Conservation (phyloP, 75 land plant species). For the Cunninghamia lanceolata region DNA sequence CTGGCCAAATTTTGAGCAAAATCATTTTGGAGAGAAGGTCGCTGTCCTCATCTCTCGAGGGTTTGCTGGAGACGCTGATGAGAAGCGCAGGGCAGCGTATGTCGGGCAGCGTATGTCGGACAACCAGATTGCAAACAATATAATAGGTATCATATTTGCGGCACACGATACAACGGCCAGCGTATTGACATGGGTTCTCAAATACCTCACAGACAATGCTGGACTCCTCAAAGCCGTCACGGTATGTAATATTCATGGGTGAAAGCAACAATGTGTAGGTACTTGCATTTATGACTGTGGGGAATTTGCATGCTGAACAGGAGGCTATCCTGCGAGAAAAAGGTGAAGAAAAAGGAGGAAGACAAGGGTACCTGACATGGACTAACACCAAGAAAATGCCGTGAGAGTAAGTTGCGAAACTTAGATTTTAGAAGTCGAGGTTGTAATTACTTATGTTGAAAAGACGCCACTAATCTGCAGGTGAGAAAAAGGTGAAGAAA, state of each 20-base stretch:
- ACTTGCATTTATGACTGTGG: slow-evolving; percentile 12
- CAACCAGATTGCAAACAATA: slow-evolving; percentile 75
- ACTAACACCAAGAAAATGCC: slow-evolving; percentile 60
- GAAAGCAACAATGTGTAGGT: neutral
- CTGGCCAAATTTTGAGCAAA: no score
- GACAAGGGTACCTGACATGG: slow-evolving; percentile 34
- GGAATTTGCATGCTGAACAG: slow-evolving; percentile 54
- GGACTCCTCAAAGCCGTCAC: slow-evolving; percentile 11
- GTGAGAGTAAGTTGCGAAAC: no score
- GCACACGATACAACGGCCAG: slow-evolving; percentile 84
- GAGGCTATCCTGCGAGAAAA: slow-evolving; percentile 36
- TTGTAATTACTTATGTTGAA: no score
- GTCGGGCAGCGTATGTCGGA: no score
- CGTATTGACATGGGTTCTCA: slow-evolving; percentile 77
- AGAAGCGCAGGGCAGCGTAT: slow-evolving; percentile 44
- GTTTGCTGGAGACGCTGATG: slow-evolving; percentile 38
- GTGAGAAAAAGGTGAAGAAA: slow-evolving; percentile 16
- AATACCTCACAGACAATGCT: slow-evolving; percentile 19
- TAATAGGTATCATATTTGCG: slow-evolving; percentile 81
- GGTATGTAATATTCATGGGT: neutral
- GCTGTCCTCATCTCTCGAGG: no score
- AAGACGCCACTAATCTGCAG: no score
- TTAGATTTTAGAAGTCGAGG: no score
- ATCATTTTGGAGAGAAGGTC: no score
- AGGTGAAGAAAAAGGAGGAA: slow-evolving; percentile 11